Evolutionary conservation across 345 rosid species (phyloP), one percentile per base, ranked within the genome.

Genomic region (Acer yangbiense): DNA sequence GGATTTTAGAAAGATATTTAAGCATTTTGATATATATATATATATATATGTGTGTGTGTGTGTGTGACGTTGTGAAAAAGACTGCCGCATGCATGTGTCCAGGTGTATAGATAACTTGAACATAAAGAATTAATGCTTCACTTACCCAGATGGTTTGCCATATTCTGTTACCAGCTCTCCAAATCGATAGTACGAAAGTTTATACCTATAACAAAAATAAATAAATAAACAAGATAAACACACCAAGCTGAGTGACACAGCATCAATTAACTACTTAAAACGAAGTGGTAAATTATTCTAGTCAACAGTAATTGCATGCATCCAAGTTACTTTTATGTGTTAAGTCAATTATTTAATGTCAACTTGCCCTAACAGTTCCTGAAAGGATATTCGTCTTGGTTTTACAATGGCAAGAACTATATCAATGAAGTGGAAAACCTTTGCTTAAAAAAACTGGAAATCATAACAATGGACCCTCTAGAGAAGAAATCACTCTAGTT

Each of bases 111-210:
- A 39, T 71, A 18, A 41, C 29, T 4, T 43, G 68, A 60, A 63
- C 61, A 77, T 43, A 54, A 14, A 48, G 17, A 11, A 57, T 43
- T 52, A 66, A 62, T n/a, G 32, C 52, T 23, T 54, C 69, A 85
- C 95, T 78, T 88, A 96, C 99, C 99, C 99, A 1, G 98, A 77
- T 78, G 99, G 99, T 78, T 83, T 92, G 81, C 97, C 97, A 32
- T 92, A 92, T 83, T 96, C 99, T 55, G 99, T 96, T 62, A 88
- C 72, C 86, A 96, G 82, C 90, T 96, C 99, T 35, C 99, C 99
- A 63, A 96, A 96, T 54, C 99, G 95, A 85, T 96, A 96, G 84
- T 96, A 96, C 43, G 87, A 94, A 70, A 96, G 83, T 85, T 96
- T 96, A 86, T 96, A 96, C 99, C 99, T 96, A 76, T 48, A 9